Evolutionary conservation across 768 basidiomycete genomes (phyloP).

Genomic region (Paxillus involutus): DNA sequence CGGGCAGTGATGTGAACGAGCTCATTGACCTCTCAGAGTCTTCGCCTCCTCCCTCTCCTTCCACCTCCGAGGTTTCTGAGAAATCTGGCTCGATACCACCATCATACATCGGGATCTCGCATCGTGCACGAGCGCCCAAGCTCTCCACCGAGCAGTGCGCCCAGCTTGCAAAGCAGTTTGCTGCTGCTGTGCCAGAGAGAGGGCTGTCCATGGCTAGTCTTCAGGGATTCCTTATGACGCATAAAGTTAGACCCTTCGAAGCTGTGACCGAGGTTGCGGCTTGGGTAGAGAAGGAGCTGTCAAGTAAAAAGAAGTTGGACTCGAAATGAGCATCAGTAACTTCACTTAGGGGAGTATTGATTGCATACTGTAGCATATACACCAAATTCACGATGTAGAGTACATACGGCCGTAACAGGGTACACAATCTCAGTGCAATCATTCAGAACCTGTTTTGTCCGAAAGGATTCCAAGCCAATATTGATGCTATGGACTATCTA

Average conservation of each 20-base stretch:
- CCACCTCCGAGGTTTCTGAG: slow-evolving; percentile 9
- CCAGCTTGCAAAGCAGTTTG: slow-evolving; percentile 56
- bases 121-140: slow-evolving; percentile 37
- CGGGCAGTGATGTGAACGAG: not conserved
- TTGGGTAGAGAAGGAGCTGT: slow-evolving; percentile 53
- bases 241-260: slow-evolving; percentile 58
- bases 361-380: not conserved
- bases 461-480: no score
- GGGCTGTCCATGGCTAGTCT: slow-evolving; percentile 43
- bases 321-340: not conserved
- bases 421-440: not conserved
- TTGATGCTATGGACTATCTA: no score
- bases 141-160: slow-evolving; percentile 41
- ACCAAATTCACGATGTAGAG: not conserved
- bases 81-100: slow-evolving; percentile 12
- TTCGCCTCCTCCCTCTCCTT: not conserved
- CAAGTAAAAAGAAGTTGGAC: not conserved
- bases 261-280: slow-evolving; percentile 46
- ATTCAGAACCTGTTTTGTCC: not conserved
- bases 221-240: slow-evolving; percentile 65
- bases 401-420: no score
- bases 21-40: slow-evolving; percentile 19
- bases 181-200: slow-evolving; percentile 48
- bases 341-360: not conserved
- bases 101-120: slow-evolving; percentile 18